These are phyloP conservation scores for Glarea lozoyensis DNA, from an alignment of 495 filamentous ascomycete genomes.

Conservation along the genomic window DNA sequence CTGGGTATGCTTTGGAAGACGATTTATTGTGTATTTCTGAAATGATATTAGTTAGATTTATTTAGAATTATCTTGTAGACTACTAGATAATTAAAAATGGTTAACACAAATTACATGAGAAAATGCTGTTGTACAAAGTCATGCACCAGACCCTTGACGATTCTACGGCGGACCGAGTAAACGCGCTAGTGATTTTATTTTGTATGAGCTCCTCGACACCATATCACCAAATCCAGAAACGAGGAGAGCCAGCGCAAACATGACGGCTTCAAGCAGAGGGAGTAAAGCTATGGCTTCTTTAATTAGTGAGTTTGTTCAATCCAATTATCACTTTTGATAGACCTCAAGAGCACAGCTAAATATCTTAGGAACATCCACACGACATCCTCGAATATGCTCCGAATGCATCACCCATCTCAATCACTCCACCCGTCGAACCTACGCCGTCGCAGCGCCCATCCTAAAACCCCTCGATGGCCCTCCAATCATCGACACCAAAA, in stretches of 20 bases:
- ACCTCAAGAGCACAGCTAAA: constrained; percentile 21
- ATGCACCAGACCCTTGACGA: no score
- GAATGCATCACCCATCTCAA: constrained; percentile 26
- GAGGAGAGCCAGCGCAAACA: constrained; percentile 25
- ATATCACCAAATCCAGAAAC: no score
- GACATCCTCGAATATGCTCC: constrained; percentile 14
- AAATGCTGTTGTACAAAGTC: no score
- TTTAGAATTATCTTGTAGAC: no score
- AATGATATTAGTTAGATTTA: no score
- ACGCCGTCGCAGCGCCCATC: constrained; percentile 12
- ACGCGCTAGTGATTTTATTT: no score
- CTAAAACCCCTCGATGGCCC: constrained; percentile 11
- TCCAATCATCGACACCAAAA: constrained; percentile 1
- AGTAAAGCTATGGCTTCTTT: constrained; percentile 29
- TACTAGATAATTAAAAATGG: no score
- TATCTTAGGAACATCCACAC: constrained; percentile 9
- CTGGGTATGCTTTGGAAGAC: no score
- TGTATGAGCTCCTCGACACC: no score
- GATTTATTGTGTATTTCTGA: no score
- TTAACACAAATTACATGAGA: no score
- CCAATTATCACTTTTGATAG: constrained; percentile 11
- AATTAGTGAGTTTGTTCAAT: constrained; percentile 18
- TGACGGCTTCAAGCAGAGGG: constrained; percentile 44
- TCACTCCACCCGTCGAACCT: constrained; percentile 22
- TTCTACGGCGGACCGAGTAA: no score